phyloP scores from a whole-genome alignment of 2,329 filamentous ascomycete species.

The Pseudogymnoascus sp. region DNA sequence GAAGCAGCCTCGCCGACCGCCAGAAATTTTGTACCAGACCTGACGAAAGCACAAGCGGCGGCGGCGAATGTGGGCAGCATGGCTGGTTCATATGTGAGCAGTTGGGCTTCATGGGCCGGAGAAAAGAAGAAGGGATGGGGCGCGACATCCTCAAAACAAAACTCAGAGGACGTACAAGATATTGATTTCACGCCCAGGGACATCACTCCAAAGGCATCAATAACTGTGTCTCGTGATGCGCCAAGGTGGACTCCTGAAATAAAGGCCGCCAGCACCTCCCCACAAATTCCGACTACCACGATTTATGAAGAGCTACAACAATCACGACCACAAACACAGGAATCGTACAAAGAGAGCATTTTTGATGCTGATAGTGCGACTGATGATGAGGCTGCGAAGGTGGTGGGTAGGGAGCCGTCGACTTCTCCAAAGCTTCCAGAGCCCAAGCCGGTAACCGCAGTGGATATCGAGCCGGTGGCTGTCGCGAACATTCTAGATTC shows the following conservation, averaged over 20 bases:
- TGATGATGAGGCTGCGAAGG: background rate
- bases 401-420: background rate
- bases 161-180: background rate
- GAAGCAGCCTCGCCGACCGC: slow-evolving; percentile 16
- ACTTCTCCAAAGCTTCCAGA: background rate
- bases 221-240: background rate
- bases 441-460: background rate
- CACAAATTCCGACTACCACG: background rate
- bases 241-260: background rate
- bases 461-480: background rate
- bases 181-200: slow-evolving; percentile 6
- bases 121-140: slow-evolving; percentile 58
- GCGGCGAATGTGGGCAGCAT: slow-evolving; percentile 43
- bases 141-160: slow-evolving; percentile 7
- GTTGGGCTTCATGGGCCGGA: slow-evolving; percentile 61
- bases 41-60: slow-evolving; percentile 37
- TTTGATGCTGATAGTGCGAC: slow-evolving; percentile 24
- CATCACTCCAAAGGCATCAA: background rate
- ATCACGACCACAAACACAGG: slow-evolving; percentile 19
- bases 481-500: background rate
- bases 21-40: slow-evolving; percentile 26
- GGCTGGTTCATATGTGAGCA: slow-evolving; percentile 57
- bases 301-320: background rate
- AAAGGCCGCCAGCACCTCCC: background rate
- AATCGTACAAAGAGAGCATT: slow-evolving; percentile 25